These are phyloP conservation scores for Penicillium paradoxum DNA, from an alignment of 495 filamentous ascomycete species.

Conservation along the genomic window DNA sequence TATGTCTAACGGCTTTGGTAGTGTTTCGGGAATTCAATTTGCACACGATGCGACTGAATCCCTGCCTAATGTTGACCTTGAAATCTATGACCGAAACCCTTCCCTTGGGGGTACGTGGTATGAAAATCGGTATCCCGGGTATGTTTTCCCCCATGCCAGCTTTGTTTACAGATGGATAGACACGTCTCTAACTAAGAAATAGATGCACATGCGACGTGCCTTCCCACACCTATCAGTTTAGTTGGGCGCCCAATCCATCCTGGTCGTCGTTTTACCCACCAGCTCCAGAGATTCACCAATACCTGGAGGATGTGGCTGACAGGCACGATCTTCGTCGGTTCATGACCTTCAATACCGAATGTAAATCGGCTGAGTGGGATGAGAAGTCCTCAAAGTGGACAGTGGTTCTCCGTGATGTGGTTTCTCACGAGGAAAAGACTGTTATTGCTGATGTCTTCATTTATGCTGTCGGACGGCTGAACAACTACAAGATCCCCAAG, in stretches of 20 bases:
- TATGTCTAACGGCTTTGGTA: background rate
- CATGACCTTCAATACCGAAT: background rate
- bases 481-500: constrained; percentile 9
- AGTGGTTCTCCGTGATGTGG: background rate
- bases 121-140: constrained; percentile 58
- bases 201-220: constrained; percentile 18
- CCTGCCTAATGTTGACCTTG: constrained; percentile 41
- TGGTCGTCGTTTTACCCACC: constrained; percentile 14
- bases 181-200: background rate
- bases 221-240: constrained; percentile 15
- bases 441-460: constrained; percentile 6
- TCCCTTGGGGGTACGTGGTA: constrained; percentile 61
- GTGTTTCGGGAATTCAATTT: constrained; percentile 7
- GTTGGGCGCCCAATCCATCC: constrained; percentile 11
- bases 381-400: constrained; percentile 4
- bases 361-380: constrained; percentile 2
- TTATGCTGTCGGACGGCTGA: constrained; percentile 11
- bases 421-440: background rate
- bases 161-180: background rate
- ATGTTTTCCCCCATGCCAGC: background rate
- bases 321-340: constrained; percentile 4
- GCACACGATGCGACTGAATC: constrained; percentile 35
- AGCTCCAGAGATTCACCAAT: constrained; percentile 9
- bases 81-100: constrained; percentile 67
- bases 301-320: constrained; percentile 6